Percentiles rank a stretch among this genome's conserved stretches.
Conservation (phyloP, 345 rosid species). For the Eutrema yunnanense region DNA sequence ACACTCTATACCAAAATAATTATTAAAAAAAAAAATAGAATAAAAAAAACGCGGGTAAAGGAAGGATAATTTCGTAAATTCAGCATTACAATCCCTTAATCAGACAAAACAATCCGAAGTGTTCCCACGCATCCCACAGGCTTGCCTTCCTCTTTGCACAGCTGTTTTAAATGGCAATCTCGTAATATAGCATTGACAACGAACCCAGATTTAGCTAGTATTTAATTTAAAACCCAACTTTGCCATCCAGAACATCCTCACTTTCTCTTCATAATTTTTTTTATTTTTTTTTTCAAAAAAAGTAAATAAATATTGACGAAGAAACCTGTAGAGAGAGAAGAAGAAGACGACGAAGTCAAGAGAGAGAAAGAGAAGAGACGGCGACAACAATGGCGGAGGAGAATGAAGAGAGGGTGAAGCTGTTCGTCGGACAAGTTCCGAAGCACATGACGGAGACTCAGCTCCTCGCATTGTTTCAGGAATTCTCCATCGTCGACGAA, state of each 20-base stretch:
- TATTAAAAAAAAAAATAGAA: neutral
- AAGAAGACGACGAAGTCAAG: neutral
- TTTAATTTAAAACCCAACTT: neutral
- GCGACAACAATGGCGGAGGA: slow-evolving; percentile 65
- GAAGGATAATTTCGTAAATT: neutral
- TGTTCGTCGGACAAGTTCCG: slow-evolving; percentile 98
- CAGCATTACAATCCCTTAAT: neutral
- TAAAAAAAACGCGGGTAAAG: neutral
- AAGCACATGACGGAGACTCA: slow-evolving; percentile 86
- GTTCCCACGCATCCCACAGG: slow-evolving; percentile 24
- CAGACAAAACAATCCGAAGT: slow-evolving; percentile 20
- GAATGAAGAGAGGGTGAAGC: slow-evolving; percentile 79
- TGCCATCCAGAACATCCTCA: neutral
- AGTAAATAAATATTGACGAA: neutral
- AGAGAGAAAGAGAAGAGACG: slow-evolving; percentile 20
- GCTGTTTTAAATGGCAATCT: slow-evolving; percentile 18
- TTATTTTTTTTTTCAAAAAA: neutral
- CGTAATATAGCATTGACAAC: neutral
- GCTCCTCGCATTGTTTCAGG: slow-evolving; percentile 77
- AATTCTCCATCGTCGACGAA: slow-evolving; percentile 79
- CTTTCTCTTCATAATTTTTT: neutral
- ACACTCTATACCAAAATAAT: neutral
- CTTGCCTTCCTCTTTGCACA: neutral
- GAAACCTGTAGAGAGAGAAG: slow-evolving; percentile 1
- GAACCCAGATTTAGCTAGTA: slow-evolving; percentile 10